A percentile compares a stretch with the other conserved stretches of the same genome.
These are phyloP conservation scores for Umbelopsis sp. DNA, from an alignment of 371 early-diverging fungal genomes.

Conservation along the genomic window DNA sequence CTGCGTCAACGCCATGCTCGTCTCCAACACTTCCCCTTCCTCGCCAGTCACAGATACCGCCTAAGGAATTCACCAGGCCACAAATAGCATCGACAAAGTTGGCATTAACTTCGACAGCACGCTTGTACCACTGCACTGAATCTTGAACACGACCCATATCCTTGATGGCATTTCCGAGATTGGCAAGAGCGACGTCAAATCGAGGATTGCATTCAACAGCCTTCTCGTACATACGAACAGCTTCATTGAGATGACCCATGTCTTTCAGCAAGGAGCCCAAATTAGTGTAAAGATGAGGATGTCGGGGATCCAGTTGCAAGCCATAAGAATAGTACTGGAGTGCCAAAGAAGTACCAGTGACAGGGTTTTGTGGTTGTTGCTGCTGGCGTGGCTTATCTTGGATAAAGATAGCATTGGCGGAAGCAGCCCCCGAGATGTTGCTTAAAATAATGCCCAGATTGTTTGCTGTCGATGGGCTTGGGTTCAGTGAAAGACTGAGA, in stretches of 20 bases:
- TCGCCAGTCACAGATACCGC: slow-evolving; percentile 91
- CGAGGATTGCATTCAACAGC: slow-evolving; percentile 86
- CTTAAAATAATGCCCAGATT: slow-evolving; percentile 86
- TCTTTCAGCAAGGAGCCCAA: slow-evolving; percentile 89
- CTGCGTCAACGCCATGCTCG: slow-evolving; percentile 44
- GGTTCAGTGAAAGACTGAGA: slow-evolving; percentile 75
- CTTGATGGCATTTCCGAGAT: slow-evolving; percentile 89
- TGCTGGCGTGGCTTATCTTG: slow-evolving; percentile 25
- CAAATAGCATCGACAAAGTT: slow-evolving; percentile 93
- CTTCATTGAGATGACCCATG: slow-evolving; percentile 82
- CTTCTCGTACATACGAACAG: slow-evolving; percentile 86
- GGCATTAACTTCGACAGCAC: slow-evolving; percentile 86
- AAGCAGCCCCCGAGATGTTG: slow-evolving; percentile 65
- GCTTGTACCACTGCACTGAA: slow-evolving; percentile 82
- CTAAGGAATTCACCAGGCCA: slow-evolving; percentile 85
- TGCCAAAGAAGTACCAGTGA: slow-evolving; percentile 74
- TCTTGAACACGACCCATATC: slow-evolving; percentile 90
- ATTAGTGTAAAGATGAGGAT: slow-evolving; percentile 90
- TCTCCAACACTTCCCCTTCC: slow-evolving; percentile 69
- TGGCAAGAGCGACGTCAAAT: slow-evolving; percentile 91
- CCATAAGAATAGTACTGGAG: slow-evolving; percentile 89
- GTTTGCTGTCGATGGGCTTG: slow-evolving; percentile 89
- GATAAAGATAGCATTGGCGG: slow-evolving; percentile 50
- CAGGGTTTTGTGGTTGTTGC: slow-evolving; percentile 32
- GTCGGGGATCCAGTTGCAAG: slow-evolving; percentile 77